phyloP scores from a whole-genome alignment of 768 basidiomycete genomes.

The Pisolithus tinctorius region DNA sequence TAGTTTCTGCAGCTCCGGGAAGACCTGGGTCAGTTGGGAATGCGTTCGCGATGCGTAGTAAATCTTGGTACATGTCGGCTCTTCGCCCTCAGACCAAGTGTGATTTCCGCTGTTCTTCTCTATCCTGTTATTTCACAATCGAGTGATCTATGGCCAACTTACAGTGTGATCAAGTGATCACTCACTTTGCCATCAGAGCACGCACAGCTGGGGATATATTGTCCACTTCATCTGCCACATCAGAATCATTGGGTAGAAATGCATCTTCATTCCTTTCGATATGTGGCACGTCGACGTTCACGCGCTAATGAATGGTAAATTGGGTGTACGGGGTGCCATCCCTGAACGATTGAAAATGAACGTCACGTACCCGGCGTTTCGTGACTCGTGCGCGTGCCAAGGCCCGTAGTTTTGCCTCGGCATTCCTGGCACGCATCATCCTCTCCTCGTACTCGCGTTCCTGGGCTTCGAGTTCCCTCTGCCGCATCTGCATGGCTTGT shows the following conservation, averaged over 20 bases:
- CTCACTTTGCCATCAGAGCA: slow-evolving; percentile 74
- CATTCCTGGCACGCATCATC: slow-evolving; percentile 52
- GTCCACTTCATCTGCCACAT: slow-evolving; percentile 28
- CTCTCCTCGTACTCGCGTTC: slow-evolving; percentile 59
- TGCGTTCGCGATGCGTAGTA: slow-evolving; percentile 95
- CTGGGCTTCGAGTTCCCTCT: slow-evolving; percentile 59
- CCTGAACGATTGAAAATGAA: not conserved
- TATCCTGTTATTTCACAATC: slow-evolving; percentile 11
- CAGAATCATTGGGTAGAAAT: slow-evolving; percentile 62
- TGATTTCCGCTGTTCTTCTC: slow-evolving; percentile 2
- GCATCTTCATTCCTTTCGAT: slow-evolving; percentile 49
- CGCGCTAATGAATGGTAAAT: slow-evolving; percentile 16
- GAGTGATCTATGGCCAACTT: not conserved
- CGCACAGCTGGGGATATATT: slow-evolving; percentile 74
- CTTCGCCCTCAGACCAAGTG: slow-evolving; percentile 25
- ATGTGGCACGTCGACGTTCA: slow-evolving; percentile 7
- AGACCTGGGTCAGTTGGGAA: slow-evolving; percentile 87
- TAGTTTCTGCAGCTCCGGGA: slow-evolving; percentile 79
- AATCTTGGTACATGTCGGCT: slow-evolving; percentile 70
- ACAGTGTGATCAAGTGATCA: not conserved
- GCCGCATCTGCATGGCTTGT: slow-evolving; percentile 60
- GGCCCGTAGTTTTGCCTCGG: slow-evolving; percentile 50
- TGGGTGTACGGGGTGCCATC: slow-evolving; percentile 8
- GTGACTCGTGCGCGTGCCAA: slow-evolving; percentile 49
- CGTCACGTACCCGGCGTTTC: slow-evolving; percentile 50